Evolutionary conservation across 768 basidiomycete species (phyloP).

Genomic region (Boletellus ananiceps): DNA sequence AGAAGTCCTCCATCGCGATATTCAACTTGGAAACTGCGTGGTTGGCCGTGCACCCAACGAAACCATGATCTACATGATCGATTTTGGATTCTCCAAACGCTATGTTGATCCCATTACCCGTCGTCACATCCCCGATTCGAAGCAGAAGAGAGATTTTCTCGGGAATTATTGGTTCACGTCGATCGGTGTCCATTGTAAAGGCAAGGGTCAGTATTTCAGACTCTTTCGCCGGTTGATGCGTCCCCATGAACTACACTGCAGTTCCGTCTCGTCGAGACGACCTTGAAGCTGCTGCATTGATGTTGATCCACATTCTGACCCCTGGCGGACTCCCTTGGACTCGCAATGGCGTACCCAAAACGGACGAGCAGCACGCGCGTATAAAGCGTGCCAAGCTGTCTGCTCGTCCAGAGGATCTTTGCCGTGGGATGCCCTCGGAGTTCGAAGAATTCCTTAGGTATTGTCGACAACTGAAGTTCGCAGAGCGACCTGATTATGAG

Average conservation of each 20-base stretch:
- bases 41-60: slow-evolving; percentile 58
- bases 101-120: slow-evolving; percentile 64
- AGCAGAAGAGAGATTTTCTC: slow-evolving; percentile 65
- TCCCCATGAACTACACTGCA: slow-evolving; percentile 31
- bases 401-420: slow-evolving; percentile 62
- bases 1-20: slow-evolving; percentile 72
- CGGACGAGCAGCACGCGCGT: slow-evolving; percentile 54
- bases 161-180: slow-evolving; percentile 87
- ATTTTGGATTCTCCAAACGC: slow-evolving; percentile 79
- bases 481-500: slow-evolving; percentile 64
- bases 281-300: slow-evolving; percentile 69
- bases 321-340: slow-evolving; percentile 76
- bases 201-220: slow-evolving; percentile 48
- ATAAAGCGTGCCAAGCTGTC: slow-evolving; percentile 61
- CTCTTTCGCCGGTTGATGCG: slow-evolving; percentile 11
- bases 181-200: slow-evolving; percentile 71
- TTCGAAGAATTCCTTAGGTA: slow-evolving; percentile 78
- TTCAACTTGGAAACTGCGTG: slow-evolving; percentile 75
- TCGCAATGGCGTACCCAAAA: slow-evolving; percentile 74
- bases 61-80: slow-evolving; percentile 72
- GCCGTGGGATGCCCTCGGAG: slow-evolving; percentile 59
- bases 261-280: slow-evolving; percentile 79
- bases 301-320: slow-evolving; percentile 77
- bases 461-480: slow-evolving; percentile 63
- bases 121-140: slow-evolving; percentile 70